phyloP scores from a whole-genome alignment of 1,139 yeast species.

The Scheffersomyces illinoinensis region DNA sequence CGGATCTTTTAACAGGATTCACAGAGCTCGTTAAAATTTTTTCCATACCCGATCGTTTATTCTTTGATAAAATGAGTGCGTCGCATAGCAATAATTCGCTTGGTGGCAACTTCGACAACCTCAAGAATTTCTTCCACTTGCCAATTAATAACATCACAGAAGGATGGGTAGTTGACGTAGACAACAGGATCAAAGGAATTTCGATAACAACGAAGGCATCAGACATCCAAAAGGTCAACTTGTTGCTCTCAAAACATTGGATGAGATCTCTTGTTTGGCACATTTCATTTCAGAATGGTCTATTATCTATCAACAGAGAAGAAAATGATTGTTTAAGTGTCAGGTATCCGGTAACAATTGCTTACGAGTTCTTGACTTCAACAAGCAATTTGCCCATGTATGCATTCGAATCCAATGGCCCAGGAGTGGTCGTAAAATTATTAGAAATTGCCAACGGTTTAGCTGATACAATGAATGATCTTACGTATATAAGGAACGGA shows the following conservation, averaged over 20 bases:
- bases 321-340: conserved; percentile 8
- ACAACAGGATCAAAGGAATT: conserved; percentile 14
- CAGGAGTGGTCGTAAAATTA: conserved; percentile 10
- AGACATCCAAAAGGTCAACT: conserved; percentile 25
- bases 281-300: conserved; percentile 17
- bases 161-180: conserved; percentile 16
- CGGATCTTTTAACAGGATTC: conserved; percentile 29
- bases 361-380: conserved; percentile 12
- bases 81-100: neutral
- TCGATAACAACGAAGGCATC: conserved; percentile 13
- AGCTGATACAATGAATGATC: conserved; percentile 3
- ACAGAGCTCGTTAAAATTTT: conserved; percentile 29
- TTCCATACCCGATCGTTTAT: conserved; percentile 22
- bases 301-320: conserved; percentile 3
- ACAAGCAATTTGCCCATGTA: conserved; percentile 14
- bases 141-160: conserved; percentile 2
- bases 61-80: conserved; percentile 15
- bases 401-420: conserved; percentile 17
- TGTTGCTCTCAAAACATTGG: conserved; percentile 22
- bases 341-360: conserved; percentile 13
- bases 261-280: conserved; percentile 24
- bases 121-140: neutral
- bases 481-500: neutral
- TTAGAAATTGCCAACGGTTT: conserved; percentile 10
- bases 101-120: neutral